Conservation (phyloP, 106 monocot genomes). For the Posidonia australis region DNA sequence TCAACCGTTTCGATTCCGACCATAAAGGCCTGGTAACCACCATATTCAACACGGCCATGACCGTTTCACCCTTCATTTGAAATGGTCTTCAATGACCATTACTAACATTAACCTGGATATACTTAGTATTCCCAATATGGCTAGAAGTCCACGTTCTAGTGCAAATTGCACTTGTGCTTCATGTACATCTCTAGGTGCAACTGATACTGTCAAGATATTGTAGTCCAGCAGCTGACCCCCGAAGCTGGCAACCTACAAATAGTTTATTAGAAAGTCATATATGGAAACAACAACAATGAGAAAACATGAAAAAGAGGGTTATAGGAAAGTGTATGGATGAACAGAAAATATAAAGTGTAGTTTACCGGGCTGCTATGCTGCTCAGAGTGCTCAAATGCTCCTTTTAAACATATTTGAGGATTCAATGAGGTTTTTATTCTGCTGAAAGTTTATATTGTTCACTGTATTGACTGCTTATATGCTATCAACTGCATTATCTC, state of each 20-base stretch:
- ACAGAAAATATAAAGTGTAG: neutral
- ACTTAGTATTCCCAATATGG: constrained; percentile 69
- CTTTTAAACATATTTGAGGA: too few species aligned
- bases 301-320: neutral
- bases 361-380: too few species aligned
- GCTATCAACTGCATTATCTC: too few species aligned
- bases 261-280: neutral
- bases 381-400: too few species aligned
- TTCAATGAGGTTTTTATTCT: too few species aligned
- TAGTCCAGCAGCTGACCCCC: constrained; percentile 62
- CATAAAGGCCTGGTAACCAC: too few species aligned
- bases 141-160: constrained; percentile 82
- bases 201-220: constrained; percentile 68
- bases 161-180: constrained; percentile 94
- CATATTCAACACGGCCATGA: too few species aligned
- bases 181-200: constrained; percentile 78
- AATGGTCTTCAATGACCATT: too few species aligned
- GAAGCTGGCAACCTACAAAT: constrained; percentile 76
- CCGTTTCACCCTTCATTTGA: too few species aligned
- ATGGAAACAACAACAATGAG: neutral
- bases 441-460: too few species aligned
- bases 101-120: constrained; percentile 29
- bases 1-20: too few species aligned
- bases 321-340: neutral
- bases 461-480: too few species aligned